Evolutionary conservation across 1,284 basidiomycete genomes (phyloP), one percentile per base, ranked within the genome.

Genomic region (Malassezia slooffiae): DNA sequence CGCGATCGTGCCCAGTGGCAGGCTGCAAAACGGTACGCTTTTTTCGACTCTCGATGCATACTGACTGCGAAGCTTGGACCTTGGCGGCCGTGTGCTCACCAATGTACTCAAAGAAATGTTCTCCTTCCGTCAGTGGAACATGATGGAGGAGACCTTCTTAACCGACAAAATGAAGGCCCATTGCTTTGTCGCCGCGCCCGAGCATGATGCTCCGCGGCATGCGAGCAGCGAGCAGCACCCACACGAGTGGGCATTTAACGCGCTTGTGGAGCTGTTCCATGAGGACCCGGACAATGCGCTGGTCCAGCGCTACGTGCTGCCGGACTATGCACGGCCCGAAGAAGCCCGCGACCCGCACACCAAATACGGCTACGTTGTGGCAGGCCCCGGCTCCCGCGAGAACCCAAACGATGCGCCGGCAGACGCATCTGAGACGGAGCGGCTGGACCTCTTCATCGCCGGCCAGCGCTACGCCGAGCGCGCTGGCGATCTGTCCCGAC

Each of bases 71-170:
- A 89, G 89, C 54, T 79, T 95, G 62, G 87, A 93, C 58, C 79
- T 93, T 21, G 89, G 89, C 39, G 90, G 90, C 38, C 93, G 93
- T 71, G 75, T 95, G 11, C 71, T 96, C 43, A 95, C 90, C 20
- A 95, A 93, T 71, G 83, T 91, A 41, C 76, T 96, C 26, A 93
- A 95, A 63, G 85, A 90, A 65, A 76, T 89, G 37, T 79, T 91
- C 10, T 91, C 87, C 10, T 95, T 86, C 70, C 80, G 87, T 23
- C 90, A 96, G 64, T 91, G 86, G 83, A 88, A 95, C 70, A 87
- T 95, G 84, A 88, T 89, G 79, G 88, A 95, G 65, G 84, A 93
- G 72, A 88, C 85, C 1, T 79, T 83, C 70, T 82, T 95, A 60
- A 82, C 93, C 72, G 88, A 89, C 71, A 78, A 84, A 53, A 82